Evolutionary conservation across 805 yeast species (phyloP), one percentile per base, ranked within the genome.

Genomic region (Wickerhamiella cacticola): DNA sequence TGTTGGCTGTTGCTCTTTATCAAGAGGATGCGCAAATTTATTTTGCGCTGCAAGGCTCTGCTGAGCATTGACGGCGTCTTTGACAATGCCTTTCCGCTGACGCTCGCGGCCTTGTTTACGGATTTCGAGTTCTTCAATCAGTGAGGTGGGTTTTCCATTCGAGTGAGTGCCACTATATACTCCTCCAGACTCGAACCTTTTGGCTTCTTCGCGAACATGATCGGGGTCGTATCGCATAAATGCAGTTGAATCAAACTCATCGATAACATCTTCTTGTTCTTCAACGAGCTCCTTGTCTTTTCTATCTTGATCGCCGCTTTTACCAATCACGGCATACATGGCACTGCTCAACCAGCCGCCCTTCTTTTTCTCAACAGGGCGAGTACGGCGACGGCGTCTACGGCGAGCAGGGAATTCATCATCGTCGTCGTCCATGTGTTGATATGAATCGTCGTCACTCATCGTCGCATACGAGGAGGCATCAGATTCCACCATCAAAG

Each of bases 71-170:
- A 48, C 54, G 4, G 52, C 53, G n/a, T 61, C 65, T 9, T 56
- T 49, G 9, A 45, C 39, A 21, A 62, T 52, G 15, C 55, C 52
- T 23, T 52, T 48, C 16, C 50, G 54, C 49, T 61, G 65, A 2
- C 57, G 53, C 34, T 46, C 48, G 16, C 58, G 49, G 29, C 62
- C 66, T 19, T 59, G 58, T 48, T 64, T 64, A 24, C 68, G 60
- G 29, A 62, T 55, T 48, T 64, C 68, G 28, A 64, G 51, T 48
- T 64, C 68, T 50, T 64, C 68, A 26, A 64, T 61, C n/a, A 64
- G 53, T 10, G 68, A 62, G 15, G 59, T 59, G 0, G 63, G 57
- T 36, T 56, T 57, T 6, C 56, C 53, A 13, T 33, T 15, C 5
- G 35, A 28, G 16, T 41, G 39, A 2, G 46, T 31, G 16, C 55